Evolutionary conservation across 73 alveolate genomes (phyloP).

Genomic region (Blepharisma stoltei): DNA sequence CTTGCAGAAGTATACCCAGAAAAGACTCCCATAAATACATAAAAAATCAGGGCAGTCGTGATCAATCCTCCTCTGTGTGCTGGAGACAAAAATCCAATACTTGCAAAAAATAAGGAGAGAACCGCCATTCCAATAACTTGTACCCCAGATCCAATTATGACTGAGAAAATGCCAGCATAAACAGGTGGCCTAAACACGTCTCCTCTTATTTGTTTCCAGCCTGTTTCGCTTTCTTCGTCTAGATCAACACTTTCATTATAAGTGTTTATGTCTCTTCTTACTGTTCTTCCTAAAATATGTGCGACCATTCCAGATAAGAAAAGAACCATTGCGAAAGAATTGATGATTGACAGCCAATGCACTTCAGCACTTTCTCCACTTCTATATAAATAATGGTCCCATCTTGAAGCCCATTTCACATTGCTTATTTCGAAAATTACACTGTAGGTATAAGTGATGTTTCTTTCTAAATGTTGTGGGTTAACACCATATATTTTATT

Average conservation of each 20-base stretch:
- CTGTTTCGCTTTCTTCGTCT: conserved; percentile 24
- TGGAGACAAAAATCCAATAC: conserved; percentile 24
- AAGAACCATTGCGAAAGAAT: conserved; percentile 12
- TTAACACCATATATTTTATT: background rate
- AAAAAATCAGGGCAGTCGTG: conserved; percentile 17
- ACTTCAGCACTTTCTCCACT: background rate
- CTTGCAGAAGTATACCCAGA: conserved; percentile 44
- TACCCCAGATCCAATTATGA: conserved; percentile 31
- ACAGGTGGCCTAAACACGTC: conserved; percentile 15
- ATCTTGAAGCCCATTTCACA: conserved; percentile 29
- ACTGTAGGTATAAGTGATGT: conserved; percentile 22
- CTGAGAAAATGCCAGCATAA: background rate
- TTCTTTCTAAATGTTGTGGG: background rate
- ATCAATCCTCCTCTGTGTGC: conserved; percentile 17
- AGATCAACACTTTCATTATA: background rate
- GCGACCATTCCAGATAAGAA: conserved; percentile 30
- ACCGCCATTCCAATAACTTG: background rate
- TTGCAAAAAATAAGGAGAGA: background rate
- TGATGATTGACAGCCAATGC: conserved; percentile 30
- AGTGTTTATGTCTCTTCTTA: background rate
- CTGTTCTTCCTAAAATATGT: conserved; percentile 26
- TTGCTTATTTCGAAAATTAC: background rate
- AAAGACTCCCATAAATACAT: conserved; percentile 39
- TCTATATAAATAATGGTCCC: conserved; percentile 21
- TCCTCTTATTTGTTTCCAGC: conserved; percentile 34